Evolutionary conservation across 495 filamentous ascomycete genomes (phyloP), one percentile per base, ranked within the genome.

Genomic region (Hyaloscypha bicolor): DNA sequence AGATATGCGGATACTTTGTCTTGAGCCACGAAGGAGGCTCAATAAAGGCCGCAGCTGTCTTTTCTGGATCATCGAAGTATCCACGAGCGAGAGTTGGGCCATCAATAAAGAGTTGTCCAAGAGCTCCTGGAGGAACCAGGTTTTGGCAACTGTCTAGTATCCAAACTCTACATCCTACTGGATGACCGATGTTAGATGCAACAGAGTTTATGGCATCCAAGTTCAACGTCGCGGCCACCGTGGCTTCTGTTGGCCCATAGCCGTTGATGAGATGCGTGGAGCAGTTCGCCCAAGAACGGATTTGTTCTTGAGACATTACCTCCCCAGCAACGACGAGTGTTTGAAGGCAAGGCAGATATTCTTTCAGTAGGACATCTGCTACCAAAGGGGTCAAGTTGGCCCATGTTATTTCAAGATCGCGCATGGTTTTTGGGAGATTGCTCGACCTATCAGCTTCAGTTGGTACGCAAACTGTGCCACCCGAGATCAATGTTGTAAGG

Each of bases 31-130:
- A 33, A 63, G 11, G 67, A 60, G 72, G 21, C 48, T 35, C 66
- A 32, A 68, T 71, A 25, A 88, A 73, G 0, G 76, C 22, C 56
- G 51, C 37, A 8, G 29, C 55, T 0, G 62, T 69, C 37, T 64
- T 65, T 25, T 53, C n/a, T 11, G 19, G 9, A 51, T 69, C 60
- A 33, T 73, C 72, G 19, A 88, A 73, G 64, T 89, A 89, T 0
- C 80, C 80, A 0, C 76, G 71, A 16, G 79, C 81, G 12, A 89
- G 73, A 33, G 83, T 75, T 1, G 86, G 82, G 0, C 87, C 87
- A 76, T 88, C 87, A 21, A 91, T 78, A 3, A 86, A 72, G 25
- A 90, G 71, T 70, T 91, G 88, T 42, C 88, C 88, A 42, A 86
- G 74, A 11, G 77, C 74, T 22, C 88, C 88, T 6, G 88, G 72